Evolutionary conservation across 2,329 filamentous ascomycete species (phyloP).

Genomic region (Colletotrichum simmondsii): DNA sequence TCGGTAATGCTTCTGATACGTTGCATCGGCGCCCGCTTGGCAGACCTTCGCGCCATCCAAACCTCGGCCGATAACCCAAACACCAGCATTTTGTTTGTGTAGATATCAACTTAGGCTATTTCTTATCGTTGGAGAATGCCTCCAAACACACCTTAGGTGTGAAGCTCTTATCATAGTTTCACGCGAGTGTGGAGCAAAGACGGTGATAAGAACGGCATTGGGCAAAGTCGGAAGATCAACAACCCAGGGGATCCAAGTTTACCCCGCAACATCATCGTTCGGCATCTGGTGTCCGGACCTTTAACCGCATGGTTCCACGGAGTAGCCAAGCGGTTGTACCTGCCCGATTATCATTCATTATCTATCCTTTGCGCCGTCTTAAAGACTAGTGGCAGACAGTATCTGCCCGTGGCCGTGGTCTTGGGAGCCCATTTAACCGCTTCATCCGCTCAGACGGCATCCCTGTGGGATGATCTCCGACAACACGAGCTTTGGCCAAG

Average conservation of each 20-base stretch:
- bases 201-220: slow-evolving; percentile 11
- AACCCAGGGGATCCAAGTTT: slow-evolving; percentile 15
- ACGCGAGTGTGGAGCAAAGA: background rate
- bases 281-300: background rate
- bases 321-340: slow-evolving; percentile 18
- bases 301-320: background rate
- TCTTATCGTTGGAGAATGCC: slow-evolving; percentile 29
- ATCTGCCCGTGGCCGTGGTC: background rate
- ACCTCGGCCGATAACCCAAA: slow-evolving; percentile 8
- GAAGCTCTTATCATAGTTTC: background rate
- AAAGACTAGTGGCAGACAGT: background rate
- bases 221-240: background rate
- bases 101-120: background rate
- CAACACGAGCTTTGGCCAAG: background rate
- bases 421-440: background rate
- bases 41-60: background rate
- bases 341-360: slow-evolving; percentile 2
- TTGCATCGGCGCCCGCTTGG: slow-evolving; percentile 9
- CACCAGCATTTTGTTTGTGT: background rate
- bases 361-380: background rate
- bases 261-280: slow-evolving; percentile 16
- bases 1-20: background rate
- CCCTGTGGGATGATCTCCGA: background rate
- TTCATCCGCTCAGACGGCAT: background rate
- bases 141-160: slow-evolving; percentile 4